Conservation (phyloP, 371 early-diverging fungal genomes). For the Sporodiniella umbellata region DNA sequence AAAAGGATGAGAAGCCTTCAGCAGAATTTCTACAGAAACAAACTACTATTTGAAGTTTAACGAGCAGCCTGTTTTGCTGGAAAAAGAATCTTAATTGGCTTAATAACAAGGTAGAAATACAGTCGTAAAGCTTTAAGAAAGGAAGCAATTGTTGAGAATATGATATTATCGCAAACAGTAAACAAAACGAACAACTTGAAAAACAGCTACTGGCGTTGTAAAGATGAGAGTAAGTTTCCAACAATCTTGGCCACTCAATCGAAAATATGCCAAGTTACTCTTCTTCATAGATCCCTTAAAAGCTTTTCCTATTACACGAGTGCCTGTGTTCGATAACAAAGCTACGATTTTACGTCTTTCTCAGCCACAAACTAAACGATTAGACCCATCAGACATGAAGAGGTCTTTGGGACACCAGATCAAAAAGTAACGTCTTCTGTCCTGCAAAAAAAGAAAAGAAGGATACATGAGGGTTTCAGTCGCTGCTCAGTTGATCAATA, state of each 20-base stretch:
- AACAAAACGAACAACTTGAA: slow-evolving; percentile 9
- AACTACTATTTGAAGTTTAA: slow-evolving; percentile 1
- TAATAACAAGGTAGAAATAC: slow-evolving; percentile 7
- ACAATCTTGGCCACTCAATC: background rate
- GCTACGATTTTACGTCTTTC: background rate
- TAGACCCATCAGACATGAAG: background rate
- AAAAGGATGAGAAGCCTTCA: background rate
- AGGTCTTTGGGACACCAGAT: background rate
- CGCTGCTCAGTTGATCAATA: too few species aligned
- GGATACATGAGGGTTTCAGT: too few species aligned
- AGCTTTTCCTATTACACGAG: background rate
- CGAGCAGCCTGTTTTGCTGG: slow-evolving; percentile 3
- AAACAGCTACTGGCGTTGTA: slow-evolving; percentile 7
- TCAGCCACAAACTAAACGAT: background rate
- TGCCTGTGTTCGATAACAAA: background rate
- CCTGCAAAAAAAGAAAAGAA: too few species aligned
- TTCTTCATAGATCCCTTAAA: background rate
- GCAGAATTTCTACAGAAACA: background rate
- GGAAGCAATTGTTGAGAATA: slow-evolving; percentile 11
- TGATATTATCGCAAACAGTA: slow-evolving; percentile 17
- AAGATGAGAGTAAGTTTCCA: slow-evolving; percentile 9
- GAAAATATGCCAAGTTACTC: background rate
- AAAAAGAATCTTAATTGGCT: slow-evolving; percentile 4
- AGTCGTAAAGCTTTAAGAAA: slow-evolving; percentile 8
- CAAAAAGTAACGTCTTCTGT: too few species aligned